A percentile compares a stretch with the other conserved stretches of the same genome.
phyloP scores from a whole-genome alignment of 352 stramenopile species.

The Phytophthora sp. region DNA sequence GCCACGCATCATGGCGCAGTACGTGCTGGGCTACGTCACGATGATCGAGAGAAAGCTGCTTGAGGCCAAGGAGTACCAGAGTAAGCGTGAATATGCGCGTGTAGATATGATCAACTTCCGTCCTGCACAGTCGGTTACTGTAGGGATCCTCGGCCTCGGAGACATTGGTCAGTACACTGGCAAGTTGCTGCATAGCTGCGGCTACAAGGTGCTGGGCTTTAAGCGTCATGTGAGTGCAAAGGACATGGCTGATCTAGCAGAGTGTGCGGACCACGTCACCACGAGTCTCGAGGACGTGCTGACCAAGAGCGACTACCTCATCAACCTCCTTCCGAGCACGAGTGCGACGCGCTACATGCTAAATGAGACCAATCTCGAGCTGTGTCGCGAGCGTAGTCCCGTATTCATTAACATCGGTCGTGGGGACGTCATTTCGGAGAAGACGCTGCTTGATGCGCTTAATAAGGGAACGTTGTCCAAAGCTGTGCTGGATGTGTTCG shows the following conservation, averaged over 20 bases:
- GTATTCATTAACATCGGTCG: constrained; percentile 90
- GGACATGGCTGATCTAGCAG: constrained; percentile 21
- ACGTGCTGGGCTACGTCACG: constrained; percentile 49
- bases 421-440: constrained; percentile 80
- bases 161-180: constrained; percentile 61
- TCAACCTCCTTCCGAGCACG: constrained; percentile 87
- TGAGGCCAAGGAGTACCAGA: constrained; percentile 40
- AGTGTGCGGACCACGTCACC: constrained; percentile 44
- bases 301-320: constrained; percentile 70
- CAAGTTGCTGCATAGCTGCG: constrained; percentile 45
- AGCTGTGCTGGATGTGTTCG: constrained; percentile 73
- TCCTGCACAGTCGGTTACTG: constrained; percentile 43
- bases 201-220: constrained; percentile 63
- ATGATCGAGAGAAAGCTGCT: constrained; percentile 48
- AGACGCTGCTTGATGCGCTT: constrained; percentile 62
- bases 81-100: constrained; percentile 32
- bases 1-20: constrained; percentile 49
- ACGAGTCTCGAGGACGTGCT: constrained; percentile 59
- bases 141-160: constrained; percentile 55
- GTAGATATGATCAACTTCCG: constrained; percentile 34
- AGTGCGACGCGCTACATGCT: constrained; percentile 68
- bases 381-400: constrained; percentile 53
- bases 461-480: constrained; percentile 62
- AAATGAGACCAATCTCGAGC: constrained; percentile 47
- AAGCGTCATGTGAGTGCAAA: constrained; percentile 47